Evolutionary conservation across 768 basidiomycete genomes (phyloP).

Genomic region (Leccinum pellstonianum): DNA sequence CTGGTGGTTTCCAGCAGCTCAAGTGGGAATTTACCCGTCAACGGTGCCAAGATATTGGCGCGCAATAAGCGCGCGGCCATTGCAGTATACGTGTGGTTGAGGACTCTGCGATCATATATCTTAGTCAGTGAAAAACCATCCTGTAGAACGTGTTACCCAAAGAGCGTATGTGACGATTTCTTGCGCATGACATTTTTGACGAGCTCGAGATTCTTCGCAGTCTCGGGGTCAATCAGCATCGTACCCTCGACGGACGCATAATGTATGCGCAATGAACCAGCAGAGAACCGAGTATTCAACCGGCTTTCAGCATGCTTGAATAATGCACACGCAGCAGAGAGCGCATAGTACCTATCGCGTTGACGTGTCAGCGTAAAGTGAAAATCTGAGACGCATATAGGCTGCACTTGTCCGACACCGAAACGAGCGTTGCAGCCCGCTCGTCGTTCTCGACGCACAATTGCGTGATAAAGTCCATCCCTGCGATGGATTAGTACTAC

Average conservation of each 20-base stretch:
- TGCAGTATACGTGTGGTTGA: constrained; percentile 84
- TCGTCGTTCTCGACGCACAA: constrained; percentile 81
- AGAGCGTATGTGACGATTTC: constrained; percentile 72
- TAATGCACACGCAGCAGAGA: constrained; percentile 81
- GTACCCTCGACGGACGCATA: constrained; percentile 85
- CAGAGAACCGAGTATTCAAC: constrained; percentile 68
- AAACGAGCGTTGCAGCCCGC: constrained; percentile 74
- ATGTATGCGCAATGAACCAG: constrained; percentile 67
- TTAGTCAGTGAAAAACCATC: not conserved
- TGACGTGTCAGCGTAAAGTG: constrained; percentile 7
- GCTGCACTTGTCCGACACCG: constrained; percentile 73
- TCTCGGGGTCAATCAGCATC: constrained; percentile 92
- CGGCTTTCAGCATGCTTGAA: constrained; percentile 81
- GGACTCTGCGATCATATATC: constrained; percentile 40
- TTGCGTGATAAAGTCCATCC: constrained; percentile 75
- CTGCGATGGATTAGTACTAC: constrained; percentile 35
- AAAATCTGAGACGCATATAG: constrained; percentile 34
- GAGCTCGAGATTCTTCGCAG: constrained; percentile 84
- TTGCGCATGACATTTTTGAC: constrained; percentile 70
- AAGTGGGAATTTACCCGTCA: constrained; percentile 52
- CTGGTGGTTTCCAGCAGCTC: not conserved
- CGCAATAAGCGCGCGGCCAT: constrained; percentile 86
- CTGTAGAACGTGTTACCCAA: constrained; percentile 51
- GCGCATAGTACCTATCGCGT: constrained; percentile 72
- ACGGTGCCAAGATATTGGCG: constrained; percentile 78